Percentiles rank a stretch among this genome's conserved stretches.
Conservation (phyloP, 495 filamentous ascomycete genomes). For the Penicillium cosmopolitanum region DNA sequence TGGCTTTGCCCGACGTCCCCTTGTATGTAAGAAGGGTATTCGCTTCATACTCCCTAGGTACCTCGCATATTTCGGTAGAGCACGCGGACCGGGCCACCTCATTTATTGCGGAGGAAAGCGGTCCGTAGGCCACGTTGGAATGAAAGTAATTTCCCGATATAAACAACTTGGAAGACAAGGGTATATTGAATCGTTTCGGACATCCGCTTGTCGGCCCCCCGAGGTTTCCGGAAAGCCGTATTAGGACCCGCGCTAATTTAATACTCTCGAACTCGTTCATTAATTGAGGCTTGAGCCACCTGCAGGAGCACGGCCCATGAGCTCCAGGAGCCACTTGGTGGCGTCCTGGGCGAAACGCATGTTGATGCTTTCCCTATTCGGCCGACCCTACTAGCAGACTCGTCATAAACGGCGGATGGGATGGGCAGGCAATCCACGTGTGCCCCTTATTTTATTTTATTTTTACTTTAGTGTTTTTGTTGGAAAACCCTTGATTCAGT, state of each 20-base stretch:
- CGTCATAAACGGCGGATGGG: conserved; percentile 17
- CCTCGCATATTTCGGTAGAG: conserved; percentile 18
- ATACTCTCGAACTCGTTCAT: neutral
- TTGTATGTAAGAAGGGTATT: neutral
- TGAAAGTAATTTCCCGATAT: conserved; percentile 2
- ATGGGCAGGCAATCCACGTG: conserved; percentile 21
- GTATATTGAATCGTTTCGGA: conserved; percentile 1
- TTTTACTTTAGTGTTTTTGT: neutral
- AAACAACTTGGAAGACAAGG: neutral
- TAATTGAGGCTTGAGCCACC: conserved; percentile 1
- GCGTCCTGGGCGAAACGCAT: conserved; percentile 4
- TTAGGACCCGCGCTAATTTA: neutral
- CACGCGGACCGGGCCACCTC: conserved; percentile 15
- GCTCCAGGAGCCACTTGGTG: conserved; percentile 7
- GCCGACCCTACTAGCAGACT: conserved; percentile 13
- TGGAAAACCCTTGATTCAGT: conserved; percentile 12
- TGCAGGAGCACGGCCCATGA: conserved; percentile 7
- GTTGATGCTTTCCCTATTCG: conserved; percentile 15
- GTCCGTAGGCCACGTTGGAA: conserved; percentile 12
- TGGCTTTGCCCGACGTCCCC: conserved; percentile 15
- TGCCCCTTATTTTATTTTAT: conserved; percentile 15
- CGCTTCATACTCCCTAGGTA: neutral
- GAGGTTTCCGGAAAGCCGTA: neutral
- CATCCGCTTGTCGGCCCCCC: neutral
- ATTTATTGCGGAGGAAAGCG: neutral